A percentile compares a stretch with the other conserved stretches of the same genome.
Evolutionary conservation across 2,329 filamentous ascomycete species (phyloP).

Genomic region (Aureobasidium vineae): DNA sequence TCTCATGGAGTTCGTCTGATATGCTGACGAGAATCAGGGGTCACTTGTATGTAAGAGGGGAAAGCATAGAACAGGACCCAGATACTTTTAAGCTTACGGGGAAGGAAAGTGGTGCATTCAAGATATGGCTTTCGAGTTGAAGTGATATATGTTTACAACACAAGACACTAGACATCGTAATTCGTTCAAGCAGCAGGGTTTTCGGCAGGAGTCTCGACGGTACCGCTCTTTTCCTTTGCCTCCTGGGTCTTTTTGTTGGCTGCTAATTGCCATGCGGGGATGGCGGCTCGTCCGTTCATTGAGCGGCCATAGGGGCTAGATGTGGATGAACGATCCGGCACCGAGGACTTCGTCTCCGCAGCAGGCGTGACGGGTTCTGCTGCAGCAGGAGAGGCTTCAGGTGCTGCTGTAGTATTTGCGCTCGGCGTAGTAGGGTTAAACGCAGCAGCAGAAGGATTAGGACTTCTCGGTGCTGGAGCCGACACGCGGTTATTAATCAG

Average conservation of each 20-base stretch:
- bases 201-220: slow-evolving; percentile 21
- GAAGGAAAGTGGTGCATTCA: too few species aligned
- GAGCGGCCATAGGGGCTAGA: slow-evolving; percentile 28
- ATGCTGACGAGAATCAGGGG: too few species aligned
- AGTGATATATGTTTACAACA: too few species aligned
- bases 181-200: slow-evolving; percentile 13
- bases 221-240: slow-evolving; percentile 25
- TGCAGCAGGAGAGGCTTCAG: slow-evolving; percentile 25
- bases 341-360: slow-evolving; percentile 10
- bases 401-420: background rate
- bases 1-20: too few species aligned
- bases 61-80: too few species aligned
- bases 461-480: slow-evolving; percentile 26
- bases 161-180: too few species aligned
- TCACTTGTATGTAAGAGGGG: too few species aligned
- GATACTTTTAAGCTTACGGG: too few species aligned
- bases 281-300: slow-evolving; percentile 37
- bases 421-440: slow-evolving; percentile 8
- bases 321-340: slow-evolving; percentile 17
- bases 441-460: slow-evolving; percentile 15
- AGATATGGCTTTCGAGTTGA: too few species aligned
- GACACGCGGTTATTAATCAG: slow-evolving; percentile 66
- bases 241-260: slow-evolving; percentile 51
- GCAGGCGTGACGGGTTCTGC: slow-evolving; percentile 37
- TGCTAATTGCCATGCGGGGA: slow-evolving; percentile 55